Evolutionary conservation across 257 asterid genomes (phyloP).

Genomic region (Ehretia macrophylla): DNA sequence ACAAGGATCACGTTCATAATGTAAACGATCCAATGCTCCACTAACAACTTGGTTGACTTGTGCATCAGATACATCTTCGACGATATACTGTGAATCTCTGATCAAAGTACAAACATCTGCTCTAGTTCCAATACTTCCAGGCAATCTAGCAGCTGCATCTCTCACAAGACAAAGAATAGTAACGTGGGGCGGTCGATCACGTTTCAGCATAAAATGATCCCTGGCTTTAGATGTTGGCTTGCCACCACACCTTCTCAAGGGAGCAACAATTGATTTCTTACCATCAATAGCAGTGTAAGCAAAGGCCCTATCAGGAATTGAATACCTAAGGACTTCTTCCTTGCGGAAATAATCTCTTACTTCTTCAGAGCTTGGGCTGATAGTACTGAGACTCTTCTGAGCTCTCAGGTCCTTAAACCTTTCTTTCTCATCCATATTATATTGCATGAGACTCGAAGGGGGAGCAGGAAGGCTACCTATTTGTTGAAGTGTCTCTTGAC

Average conservation of each 20-base stretch:
- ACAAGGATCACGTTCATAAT: constrained; percentile 97
- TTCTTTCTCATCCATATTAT: constrained; percentile 83
- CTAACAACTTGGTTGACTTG: constrained; percentile 97
- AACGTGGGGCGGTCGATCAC: constrained; percentile 95
- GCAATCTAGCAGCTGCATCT: constrained; percentile 98
- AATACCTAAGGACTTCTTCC: constrained; percentile 92
- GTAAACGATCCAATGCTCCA: constrained; percentile 96
- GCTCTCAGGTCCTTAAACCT: constrained; percentile 97
- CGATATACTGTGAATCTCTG: constrained; percentile 92
- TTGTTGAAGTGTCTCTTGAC: constrained; percentile 97
- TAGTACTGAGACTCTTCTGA: constrained; percentile 93
- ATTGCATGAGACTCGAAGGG: constrained; percentile 69
- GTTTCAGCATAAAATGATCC: constrained; percentile 95
- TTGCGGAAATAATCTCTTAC: constrained; percentile 76
- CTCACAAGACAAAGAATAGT: constrained; percentile 96
- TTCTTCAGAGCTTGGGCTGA: constrained; percentile 84
- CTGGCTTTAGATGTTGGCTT: constrained; percentile 99
- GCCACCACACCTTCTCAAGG: constrained; percentile 98
- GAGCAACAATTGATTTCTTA: constrained; percentile 93
- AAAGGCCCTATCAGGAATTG: constrained; percentile 96
- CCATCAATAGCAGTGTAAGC: constrained; percentile 91
- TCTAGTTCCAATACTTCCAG: constrained; percentile 96
- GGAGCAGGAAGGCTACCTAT: constrained; percentile 96
- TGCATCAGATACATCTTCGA: constrained; percentile 88
- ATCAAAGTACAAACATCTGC: constrained; percentile 96